Percentiles rank a stretch among this genome's conserved stretches.
These are phyloP conservation scores for Coemansia sp. DNA, from an alignment of 192 early-diverging fungal species.

Conservation along the genomic window DNA sequence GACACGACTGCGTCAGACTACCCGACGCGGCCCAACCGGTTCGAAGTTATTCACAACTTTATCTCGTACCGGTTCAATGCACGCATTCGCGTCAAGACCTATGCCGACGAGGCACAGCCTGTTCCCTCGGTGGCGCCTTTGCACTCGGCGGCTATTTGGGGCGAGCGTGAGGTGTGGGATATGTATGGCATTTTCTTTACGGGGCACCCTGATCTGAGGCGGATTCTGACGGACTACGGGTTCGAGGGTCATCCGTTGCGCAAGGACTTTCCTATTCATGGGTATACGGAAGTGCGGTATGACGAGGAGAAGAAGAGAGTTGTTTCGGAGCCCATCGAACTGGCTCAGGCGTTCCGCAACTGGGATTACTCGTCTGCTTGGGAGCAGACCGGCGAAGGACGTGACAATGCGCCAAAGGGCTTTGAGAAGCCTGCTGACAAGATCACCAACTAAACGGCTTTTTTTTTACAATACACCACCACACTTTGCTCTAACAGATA, in stretches of 20 bases:
- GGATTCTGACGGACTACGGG: conserved; percentile 98
- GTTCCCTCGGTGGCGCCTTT: conserved; percentile 85
- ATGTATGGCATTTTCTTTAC: conserved; percentile 98
- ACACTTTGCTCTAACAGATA: not conserved
- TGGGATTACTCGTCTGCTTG: conserved; percentile 96
- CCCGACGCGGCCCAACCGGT: conserved; percentile 88
- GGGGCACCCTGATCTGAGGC: conserved; percentile 92
- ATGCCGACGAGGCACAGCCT: conserved; percentile 85
- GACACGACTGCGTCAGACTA: conserved; percentile 93
- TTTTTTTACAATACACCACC: not conserved
- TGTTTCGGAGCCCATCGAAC: conserved; percentile 92
- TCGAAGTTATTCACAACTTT: conserved; percentile 96
- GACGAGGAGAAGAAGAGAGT: conserved; percentile 99
- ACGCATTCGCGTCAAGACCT: conserved; percentile 97
- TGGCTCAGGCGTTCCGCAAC: conserved; percentile 94
- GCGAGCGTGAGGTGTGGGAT: conserved; percentile 97
- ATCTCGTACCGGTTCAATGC: conserved; percentile 85
- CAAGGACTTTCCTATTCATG: conserved; percentile 98
- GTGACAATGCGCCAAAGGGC: conserved; percentile 51
- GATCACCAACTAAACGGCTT: not conserved
- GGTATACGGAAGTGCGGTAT: conserved; percentile 98
- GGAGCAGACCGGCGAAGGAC: conserved; percentile 78
- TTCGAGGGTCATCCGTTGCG: conserved; percentile 94
- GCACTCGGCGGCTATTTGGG: conserved; percentile 91
- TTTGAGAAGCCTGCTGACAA: conserved; percentile 39